Conservation (phyloP, 495 filamentous ascomycete species). For the Aspergillus cristatus region DNA sequence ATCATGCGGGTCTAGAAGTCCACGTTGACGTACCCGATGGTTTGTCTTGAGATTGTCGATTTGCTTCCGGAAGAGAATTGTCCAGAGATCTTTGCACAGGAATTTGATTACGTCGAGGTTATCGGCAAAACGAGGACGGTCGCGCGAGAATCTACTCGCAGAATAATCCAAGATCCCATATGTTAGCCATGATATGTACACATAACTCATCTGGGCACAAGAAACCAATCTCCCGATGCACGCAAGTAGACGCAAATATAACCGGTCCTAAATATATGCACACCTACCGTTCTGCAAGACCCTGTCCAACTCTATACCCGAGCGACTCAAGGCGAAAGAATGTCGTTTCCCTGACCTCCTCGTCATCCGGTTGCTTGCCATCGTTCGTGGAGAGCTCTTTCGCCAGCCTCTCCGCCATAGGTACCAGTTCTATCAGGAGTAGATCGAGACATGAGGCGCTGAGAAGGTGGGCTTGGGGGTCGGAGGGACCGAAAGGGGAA, state of each 20-base stretch:
- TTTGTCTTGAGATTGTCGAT: constrained; percentile 98
- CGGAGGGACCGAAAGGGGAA: constrained; percentile 57
- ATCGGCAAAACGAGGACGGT: constrained; percentile 78
- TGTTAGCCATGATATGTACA: background rate
- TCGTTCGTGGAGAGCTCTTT: constrained; percentile 24
- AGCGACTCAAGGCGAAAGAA: constrained; percentile 75
- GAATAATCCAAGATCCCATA: background rate
- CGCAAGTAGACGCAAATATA: no score
- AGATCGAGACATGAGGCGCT: constrained; percentile 80
- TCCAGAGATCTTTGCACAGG: constrained; percentile 96
- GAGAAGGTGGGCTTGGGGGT: constrained; percentile 69
- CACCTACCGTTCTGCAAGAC: constrained; percentile 82
- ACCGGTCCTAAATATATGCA: no score
- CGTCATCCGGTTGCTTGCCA: constrained; percentile 51
- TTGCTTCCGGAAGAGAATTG: constrained; percentile 87
- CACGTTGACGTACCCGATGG: constrained; percentile 56
- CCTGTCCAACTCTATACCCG: constrained; percentile 88
- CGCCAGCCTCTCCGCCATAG: constrained; percentile 75
- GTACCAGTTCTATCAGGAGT: constrained; percentile 91
- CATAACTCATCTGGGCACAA: no score
- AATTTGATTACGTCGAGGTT: constrained; percentile 94
- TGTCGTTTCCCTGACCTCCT: constrained; percentile 70
- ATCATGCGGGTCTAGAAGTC: background rate
- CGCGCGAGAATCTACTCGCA: constrained; percentile 66
- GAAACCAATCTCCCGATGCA: no score